Evolutionary conservation across 2,329 filamentous ascomycete genomes (phyloP).

Genomic region (Cladosporium colombiae): DNA sequence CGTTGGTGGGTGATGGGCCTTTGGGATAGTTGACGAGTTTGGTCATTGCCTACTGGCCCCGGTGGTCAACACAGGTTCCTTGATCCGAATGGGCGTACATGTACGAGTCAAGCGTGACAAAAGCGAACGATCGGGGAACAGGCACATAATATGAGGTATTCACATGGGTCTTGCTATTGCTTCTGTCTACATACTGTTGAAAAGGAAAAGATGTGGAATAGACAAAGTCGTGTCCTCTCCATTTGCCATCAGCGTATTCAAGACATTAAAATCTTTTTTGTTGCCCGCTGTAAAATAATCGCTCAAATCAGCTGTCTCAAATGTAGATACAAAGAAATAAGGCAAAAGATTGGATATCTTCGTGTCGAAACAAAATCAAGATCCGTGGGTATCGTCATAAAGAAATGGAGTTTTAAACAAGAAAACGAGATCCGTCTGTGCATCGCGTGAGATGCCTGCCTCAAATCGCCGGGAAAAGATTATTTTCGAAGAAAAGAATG

Average conservation of each 20-base stretch:
- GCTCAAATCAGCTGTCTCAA: background rate
- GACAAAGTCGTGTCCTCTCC: background rate
- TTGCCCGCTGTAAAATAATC: background rate
- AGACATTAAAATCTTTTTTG: slow-evolving; percentile 3
- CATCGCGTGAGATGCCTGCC: slow-evolving; percentile 5
- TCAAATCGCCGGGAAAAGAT: background rate
- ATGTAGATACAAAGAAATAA: background rate
- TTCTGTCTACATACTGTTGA: background rate
- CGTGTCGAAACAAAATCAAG: background rate
- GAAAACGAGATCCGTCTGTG: slow-evolving; percentile 10
- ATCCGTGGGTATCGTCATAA: slow-evolving; percentile 15
- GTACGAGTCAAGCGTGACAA: background rate
- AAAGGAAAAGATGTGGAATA: background rate
- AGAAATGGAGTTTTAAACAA: background rate
- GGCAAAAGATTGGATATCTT: slow-evolving; percentile 4
- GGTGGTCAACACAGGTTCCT: background rate
- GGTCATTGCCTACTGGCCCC: background rate
- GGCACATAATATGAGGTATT: background rate
- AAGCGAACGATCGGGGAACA: background rate
- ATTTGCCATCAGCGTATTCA: background rate
- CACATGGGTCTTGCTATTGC: background rate
- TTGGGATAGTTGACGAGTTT: background rate
- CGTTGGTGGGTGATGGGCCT: background rate
- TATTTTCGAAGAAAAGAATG: background rate
- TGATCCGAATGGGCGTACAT: background rate